These are phyloP conservation scores for Hypoxylon rickii DNA, from an alignment of 495 filamentous ascomycete species.

Conservation along the genomic window DNA sequence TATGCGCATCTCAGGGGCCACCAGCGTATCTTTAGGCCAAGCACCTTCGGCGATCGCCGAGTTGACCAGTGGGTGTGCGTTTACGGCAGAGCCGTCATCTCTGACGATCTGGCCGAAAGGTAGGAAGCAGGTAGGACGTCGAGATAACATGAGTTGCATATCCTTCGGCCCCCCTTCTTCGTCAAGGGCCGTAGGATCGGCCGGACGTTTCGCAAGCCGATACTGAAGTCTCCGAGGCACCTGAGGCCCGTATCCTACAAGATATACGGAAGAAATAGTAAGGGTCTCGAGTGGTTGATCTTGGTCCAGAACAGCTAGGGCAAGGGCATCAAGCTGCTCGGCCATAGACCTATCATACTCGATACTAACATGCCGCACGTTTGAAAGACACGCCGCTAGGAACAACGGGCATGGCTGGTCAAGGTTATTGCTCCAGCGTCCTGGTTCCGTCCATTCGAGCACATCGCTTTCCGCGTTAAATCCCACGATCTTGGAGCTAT, in stretches of 20 bases:
- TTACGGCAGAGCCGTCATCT: background rate
- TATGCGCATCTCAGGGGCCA: background rate
- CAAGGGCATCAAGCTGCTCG: slow-evolving; percentile 6
- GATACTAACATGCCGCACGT: slow-evolving; percentile 12
- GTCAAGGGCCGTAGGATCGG: slow-evolving; percentile 1
- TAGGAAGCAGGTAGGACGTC: slow-evolving; percentile 7
- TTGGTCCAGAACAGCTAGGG: slow-evolving; percentile 10
- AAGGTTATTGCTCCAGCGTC: background rate
- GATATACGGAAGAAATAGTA: background rate
- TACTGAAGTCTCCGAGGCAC: background rate
- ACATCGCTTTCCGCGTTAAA: slow-evolving; percentile 14
- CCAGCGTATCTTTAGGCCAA: background rate
- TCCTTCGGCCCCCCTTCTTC: background rate
- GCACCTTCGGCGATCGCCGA: background rate
- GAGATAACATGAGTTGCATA: slow-evolving; percentile 1
- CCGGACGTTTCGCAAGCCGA: slow-evolving; percentile 8
- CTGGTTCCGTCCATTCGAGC: slow-evolving; percentile 10
- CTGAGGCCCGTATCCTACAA: background rate
- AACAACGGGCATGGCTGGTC: slow-evolving; percentile 1
- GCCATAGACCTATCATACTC: slow-evolving; percentile 5
- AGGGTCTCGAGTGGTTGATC: slow-evolving; percentile 17
- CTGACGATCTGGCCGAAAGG: background rate
- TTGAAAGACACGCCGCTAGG: slow-evolving; percentile 11
- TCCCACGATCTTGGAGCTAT: slow-evolving; percentile 4
- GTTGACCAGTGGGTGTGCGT: background rate